Percentiles rank a stretch among this genome's conserved stretches.
Evolutionary conservation across 768 basidiomycete species (phyloP).

Genomic region (Kwoniella shandongensis): DNA sequence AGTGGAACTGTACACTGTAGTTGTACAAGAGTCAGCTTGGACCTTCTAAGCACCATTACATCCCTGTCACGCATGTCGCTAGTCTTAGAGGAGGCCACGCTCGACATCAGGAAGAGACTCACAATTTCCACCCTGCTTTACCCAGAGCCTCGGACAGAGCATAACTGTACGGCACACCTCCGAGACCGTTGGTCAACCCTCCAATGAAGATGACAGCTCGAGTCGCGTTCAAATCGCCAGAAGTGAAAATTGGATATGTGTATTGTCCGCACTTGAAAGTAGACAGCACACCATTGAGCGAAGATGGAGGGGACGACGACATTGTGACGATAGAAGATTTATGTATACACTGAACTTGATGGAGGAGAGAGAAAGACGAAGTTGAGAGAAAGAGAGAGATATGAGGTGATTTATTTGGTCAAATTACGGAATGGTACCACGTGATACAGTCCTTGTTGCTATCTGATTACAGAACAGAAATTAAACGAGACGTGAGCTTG

Average conservation of each 20-base stretch:
- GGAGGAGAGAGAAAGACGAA: not conserved
- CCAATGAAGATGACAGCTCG: conserved; percentile 46
- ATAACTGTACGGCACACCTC: conserved; percentile 28
- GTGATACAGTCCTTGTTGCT: too few species aligned
- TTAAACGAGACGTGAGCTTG: too few species aligned
- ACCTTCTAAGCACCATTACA: not conserved
- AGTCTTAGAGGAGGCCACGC: not conserved
- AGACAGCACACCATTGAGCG: conserved; percentile 9
- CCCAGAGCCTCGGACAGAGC: conserved; percentile 27
- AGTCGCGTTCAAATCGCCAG: conserved; percentile 30
- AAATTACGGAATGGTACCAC: too few species aligned
- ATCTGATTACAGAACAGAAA: too few species aligned
- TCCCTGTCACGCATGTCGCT: too few species aligned
- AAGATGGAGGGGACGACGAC: too few species aligned
- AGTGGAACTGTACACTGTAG: conserved; percentile 43
- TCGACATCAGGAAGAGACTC: too few species aligned
- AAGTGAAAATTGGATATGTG: conserved; percentile 37
- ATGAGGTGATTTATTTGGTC: not conserved
- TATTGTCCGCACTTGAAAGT: conserved; percentile 7
- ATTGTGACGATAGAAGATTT: too few species aligned
- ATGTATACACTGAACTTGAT: too few species aligned
- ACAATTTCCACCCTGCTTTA: conserved; percentile 44
- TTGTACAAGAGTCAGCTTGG: not conserved
- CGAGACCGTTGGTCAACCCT: conserved; percentile 45
- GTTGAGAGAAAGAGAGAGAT: not conserved